Evolutionary conservation across 2,329 filamentous ascomycete genomes (phyloP).

Genomic region (Tricladium varicosporioides): DNA sequence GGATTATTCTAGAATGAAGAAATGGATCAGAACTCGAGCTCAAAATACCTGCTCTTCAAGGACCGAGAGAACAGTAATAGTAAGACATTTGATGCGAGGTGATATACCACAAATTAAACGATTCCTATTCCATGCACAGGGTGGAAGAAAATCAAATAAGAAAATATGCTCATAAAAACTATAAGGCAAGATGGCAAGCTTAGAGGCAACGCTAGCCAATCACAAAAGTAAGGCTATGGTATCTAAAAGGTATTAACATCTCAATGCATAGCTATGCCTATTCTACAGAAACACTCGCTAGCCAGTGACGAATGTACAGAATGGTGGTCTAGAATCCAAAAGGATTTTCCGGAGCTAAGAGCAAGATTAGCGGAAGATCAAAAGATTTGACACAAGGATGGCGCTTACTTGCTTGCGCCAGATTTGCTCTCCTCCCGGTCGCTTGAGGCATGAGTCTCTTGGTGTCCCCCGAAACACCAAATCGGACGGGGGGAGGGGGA

Average conservation of each 20-base stretch:
- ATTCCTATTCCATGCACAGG: too few relatives aligned
- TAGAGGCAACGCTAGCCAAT: not conserved
- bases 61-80: too few relatives aligned
- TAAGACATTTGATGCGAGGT: too few relatives aligned
- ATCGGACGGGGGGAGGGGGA: slow-evolving; percentile 82
- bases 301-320: slow-evolving; percentile 24
- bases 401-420: slow-evolving; percentile 92
- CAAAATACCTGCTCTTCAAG: too few relatives aligned
- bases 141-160: too few relatives aligned
- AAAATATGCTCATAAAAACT: not conserved
- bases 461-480: slow-evolving; percentile 70
- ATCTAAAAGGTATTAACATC: slow-evolving; percentile 24
- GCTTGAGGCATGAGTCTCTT: slow-evolving; percentile 82
- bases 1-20: not conserved
- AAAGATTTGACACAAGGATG: slow-evolving; percentile 1
- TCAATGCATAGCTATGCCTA: slow-evolving; percentile 29
- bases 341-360: slow-evolving; percentile 63
- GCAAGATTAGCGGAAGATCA: slow-evolving; percentile 16
- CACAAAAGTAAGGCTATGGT: not conserved
- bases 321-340: slow-evolving; percentile 58
- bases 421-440: slow-evolving; percentile 85
- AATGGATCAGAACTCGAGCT: not conserved
- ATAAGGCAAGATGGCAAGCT: not conserved
- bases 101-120: too few relatives aligned
- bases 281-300: slow-evolving; percentile 28